Evolutionary conservation across 164 flowering plant genomes (phyloP).

Genomic region (Liquidambar formosana): DNA sequence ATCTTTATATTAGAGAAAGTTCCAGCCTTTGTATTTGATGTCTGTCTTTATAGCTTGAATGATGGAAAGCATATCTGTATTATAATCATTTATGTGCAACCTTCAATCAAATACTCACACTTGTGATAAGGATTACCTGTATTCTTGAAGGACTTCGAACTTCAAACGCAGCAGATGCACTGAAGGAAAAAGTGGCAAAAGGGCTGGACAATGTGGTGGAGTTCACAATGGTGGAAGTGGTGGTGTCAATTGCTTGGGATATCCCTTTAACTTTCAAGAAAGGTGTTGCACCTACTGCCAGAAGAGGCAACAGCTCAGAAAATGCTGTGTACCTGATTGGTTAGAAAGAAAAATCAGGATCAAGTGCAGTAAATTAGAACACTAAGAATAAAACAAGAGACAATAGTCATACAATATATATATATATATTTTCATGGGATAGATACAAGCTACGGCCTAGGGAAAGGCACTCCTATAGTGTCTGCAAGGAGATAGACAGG

Average conservation of each 20-base stretch:
- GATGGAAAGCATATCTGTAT: too few relatives aligned
- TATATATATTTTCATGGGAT: too few relatives aligned
- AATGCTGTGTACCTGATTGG: constrained; percentile 84
- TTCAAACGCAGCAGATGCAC: constrained; percentile 88
- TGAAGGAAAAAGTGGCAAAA: constrained; percentile 75
- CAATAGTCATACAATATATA: too few relatives aligned
- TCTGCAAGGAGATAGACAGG: too few relatives aligned
- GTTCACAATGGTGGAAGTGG: constrained; percentile 59
- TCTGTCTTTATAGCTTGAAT: too few relatives aligned
- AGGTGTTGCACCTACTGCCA: constrained; percentile 72
- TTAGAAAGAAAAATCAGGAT: constrained; percentile 3
- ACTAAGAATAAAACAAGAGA: neutral
- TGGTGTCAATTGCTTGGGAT: constrained; percentile 62
- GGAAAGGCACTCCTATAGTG: too few relatives aligned
- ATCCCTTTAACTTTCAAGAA: constrained; percentile 72
- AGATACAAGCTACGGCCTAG: too few relatives aligned
- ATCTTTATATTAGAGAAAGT: too few relatives aligned
- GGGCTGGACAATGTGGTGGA: constrained; percentile 65
- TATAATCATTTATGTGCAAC: too few relatives aligned
- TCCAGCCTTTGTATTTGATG: too few relatives aligned
- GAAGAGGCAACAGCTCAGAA: constrained; percentile 93
- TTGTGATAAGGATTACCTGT: constrained; percentile 51
- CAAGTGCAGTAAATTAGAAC: neutral
- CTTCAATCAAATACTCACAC: neutral
- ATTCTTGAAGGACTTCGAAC: constrained; percentile 86